A percentile compares a stretch with the other conserved stretches of the same genome.
phyloP scores from a whole-genome alignment of 1,139 yeast genomes.

The Yamadazyma mexicana region DNA sequence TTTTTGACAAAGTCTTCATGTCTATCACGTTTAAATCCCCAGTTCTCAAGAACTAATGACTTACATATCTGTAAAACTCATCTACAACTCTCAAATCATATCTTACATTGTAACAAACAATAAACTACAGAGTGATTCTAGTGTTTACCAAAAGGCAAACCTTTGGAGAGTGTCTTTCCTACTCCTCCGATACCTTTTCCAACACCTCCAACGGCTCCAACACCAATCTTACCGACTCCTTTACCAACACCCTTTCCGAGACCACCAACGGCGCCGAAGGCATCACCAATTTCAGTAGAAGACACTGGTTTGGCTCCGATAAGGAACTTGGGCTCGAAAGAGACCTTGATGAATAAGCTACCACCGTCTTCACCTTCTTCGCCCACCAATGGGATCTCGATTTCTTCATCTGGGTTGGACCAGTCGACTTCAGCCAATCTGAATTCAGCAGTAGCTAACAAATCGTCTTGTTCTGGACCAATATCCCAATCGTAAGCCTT shows the following conservation, averaged over 20 bases:
- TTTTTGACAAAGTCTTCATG: no score
- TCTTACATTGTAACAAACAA: background rate
- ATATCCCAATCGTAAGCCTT: constrained; percentile 88
- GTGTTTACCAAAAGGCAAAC: constrained; percentile 27
- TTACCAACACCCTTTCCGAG: constrained; percentile 50
- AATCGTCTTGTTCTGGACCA: constrained; percentile 82
- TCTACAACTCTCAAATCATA: no score
- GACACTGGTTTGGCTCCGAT: constrained; percentile 42
- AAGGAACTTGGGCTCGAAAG: constrained; percentile 72
- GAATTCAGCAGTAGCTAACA: constrained; percentile 66
- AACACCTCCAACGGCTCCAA: constrained; percentile 33
- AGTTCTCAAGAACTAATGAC: no score
- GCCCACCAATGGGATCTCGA: constrained; percentile 54
- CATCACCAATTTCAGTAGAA: constrained; percentile 42
- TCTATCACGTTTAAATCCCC: no score
- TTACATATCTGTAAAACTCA: no score
- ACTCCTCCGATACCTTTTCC: constrained; percentile 51
- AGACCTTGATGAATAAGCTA: constrained; percentile 53
- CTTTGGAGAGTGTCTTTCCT: constrained; percentile 38
- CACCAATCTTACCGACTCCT: constrained; percentile 39
- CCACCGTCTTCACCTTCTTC: constrained; percentile 67
- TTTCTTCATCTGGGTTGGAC: constrained; percentile 46
- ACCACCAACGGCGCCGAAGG: constrained; percentile 33
- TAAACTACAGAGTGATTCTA: constrained; percentile 1
- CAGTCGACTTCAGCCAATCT: constrained; percentile 64